Base-by-base conservation (phyloP, 108 stramenopile genomes). In the Pseudonitzschia delicatissima region DNA sequence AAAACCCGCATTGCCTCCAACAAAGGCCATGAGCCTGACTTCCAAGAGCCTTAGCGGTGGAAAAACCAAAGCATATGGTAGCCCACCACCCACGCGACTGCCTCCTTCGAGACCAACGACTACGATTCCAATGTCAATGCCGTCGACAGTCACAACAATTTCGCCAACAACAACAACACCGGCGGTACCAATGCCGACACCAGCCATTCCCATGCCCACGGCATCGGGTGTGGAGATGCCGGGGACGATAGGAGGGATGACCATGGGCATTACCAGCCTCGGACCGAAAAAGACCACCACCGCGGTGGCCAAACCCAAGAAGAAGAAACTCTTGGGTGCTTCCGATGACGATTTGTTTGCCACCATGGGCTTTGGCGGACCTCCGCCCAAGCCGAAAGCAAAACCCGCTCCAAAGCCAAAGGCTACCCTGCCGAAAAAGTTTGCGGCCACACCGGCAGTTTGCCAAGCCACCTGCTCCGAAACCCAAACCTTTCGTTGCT, bases 331-430 rank as follows among this genome's bases (percentile, higher is more conserved):
- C 34, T 6, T 21, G 18, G 52, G 60, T 18, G 28, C 51, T 7
- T 53, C 57, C 45, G 70, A 73, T 8, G 79, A 81, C 64, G 84
- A 85, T 63, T 68, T 85, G 49, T 85, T 85, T 73, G 76, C 84
- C 3, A 74, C 77, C 47, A 78, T 85, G 74, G 84, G 79, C 34
- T 70, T 85, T 9, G 42, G 76, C 25, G 70, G 51, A 6, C 26
- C 51, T 11, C 26, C 51, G 9, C 2, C 51, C 51, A 42, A 42
- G 15, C 40, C 40, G 15, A 42, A 42, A 0, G 13, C 73, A 49
- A 79, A 73, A 37, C 79, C 80, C 3, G 36, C 4, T 1, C 40
- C 52, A 57, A 64, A 53, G 42, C 11, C 69, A 25, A 51, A 33
- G 25, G 25, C 51, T 28, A 36, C 39, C 13, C 37, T 15, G n/a